Base-by-base conservation (phyloP, 164 flowering plant species). In the Chimonanthus salicifolius region DNA sequence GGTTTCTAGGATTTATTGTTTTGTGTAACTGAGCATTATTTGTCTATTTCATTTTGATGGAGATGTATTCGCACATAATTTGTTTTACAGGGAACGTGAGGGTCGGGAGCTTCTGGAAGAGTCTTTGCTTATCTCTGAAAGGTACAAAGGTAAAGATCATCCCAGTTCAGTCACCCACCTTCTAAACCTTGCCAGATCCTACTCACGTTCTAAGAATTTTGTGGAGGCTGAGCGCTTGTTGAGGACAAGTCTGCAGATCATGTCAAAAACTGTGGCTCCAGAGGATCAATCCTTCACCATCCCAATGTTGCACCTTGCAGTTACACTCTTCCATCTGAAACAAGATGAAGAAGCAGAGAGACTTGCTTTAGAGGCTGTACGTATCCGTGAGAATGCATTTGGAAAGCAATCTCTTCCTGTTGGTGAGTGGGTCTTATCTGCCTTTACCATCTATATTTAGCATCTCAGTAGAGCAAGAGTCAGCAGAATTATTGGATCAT, bases 201-300 rank as follows among this genome's bases (percentile, higher is more conserved):
- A 92, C 77, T 88, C 92, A 48, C 88, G 82, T 48, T 87, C 90
- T 6, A 91, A 91, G 78, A 85, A 90, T 73, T 92, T 74, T 82
- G 90, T 68, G 7, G 94, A 92, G 86, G 97, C 99, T 58, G 99
- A 94, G 82, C 90, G 91, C 71, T 79, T 89, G 80, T 82, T 91
- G 67, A 86, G 93, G 74, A 83, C 77, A 50, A 75, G 93, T 79
- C 76, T 94, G 78, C 79, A 78, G 70, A 84, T 90, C 70, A 86
- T 92, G 89, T 74, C 15, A 76, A 89, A 83, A 70, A 64, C 83
- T 13, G 78, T 79, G 47, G 84, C 78, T 5, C 85, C 88, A 7
- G 87, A 88, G 20, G 89, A 92, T 76, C 95, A 78, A 65, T 86
- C 97, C 70, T 79, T 91, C 74, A 80, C 88, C 49, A 84, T 87